Evolutionary conservation across 2,329 filamentous ascomycete genomes (phyloP).

Genomic region (Colletotrichum musicola): DNA sequence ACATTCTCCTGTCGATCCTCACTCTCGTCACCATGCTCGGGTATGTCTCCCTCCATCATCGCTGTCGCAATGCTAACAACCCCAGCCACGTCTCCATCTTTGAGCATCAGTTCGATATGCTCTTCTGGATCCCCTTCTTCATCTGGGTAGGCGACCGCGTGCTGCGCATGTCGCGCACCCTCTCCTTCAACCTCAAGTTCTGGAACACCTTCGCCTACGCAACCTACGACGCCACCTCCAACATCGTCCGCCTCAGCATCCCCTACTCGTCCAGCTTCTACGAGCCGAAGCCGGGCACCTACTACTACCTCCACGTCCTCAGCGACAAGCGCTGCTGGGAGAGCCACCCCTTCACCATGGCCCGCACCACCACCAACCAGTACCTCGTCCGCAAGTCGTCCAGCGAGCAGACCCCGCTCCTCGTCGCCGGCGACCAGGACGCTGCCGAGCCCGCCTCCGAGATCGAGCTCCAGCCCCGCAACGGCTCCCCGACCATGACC

Average conservation of each 20-base stretch:
- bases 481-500: slow-evolving; percentile 46
- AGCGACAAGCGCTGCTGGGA: slow-evolving; percentile 58
- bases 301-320: slow-evolving; percentile 60
- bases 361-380: slow-evolving; percentile 42
- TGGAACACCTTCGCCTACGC: slow-evolving; percentile 52
- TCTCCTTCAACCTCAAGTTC: slow-evolving; percentile 54
- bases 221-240: slow-evolving; percentile 52
- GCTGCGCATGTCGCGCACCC: slow-evolving; percentile 57
- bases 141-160: slow-evolving; percentile 65
- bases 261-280: slow-evolving; percentile 51
- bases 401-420: slow-evolving; percentile 50
- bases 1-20: slow-evolving; percentile 65
- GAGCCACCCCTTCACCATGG: slow-evolving; percentile 64
- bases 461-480: slow-evolving; percentile 19
- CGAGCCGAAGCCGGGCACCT: slow-evolving; percentile 54
- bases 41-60: slow-evolving; percentile 49
- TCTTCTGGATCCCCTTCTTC: slow-evolving; percentile 62
- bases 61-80: slow-evolving; percentile 23
- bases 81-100: slow-evolving; percentile 66
- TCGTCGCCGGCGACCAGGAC: slow-evolving; percentile 40
- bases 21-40: slow-evolving; percentile 64
- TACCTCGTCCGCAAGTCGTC: slow-evolving; percentile 40
- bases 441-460: slow-evolving; percentile 28
- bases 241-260: slow-evolving; percentile 57
- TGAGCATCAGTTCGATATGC: slow-evolving; percentile 59